A percentile compares a stretch with the other conserved stretches of the same genome.
phyloP scores from a whole-genome alignment of 805 yeast species.

The Brettanomyces custersianus region DNA sequence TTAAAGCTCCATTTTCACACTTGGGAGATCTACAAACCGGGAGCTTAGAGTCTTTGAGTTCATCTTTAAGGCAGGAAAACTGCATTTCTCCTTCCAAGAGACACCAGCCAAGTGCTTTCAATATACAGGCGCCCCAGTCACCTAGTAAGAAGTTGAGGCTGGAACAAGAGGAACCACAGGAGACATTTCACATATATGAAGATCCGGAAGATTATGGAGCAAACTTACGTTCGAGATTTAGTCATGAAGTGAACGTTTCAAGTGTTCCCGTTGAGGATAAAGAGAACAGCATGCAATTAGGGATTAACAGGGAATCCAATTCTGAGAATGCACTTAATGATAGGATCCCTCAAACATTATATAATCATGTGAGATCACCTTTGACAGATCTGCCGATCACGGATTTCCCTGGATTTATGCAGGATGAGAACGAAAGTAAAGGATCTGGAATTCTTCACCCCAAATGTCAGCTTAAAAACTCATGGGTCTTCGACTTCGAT shows the following conservation, averaged over 20 bases:
- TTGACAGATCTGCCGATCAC: conserved; percentile 4
- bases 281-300: background rate
- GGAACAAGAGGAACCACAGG: background rate
- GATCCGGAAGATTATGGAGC: conserved; percentile 4
- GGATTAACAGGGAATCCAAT: background rate
- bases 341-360: conserved; percentile 1
- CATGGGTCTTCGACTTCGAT: conserved; percentile 6
- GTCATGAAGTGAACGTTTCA: conserved; percentile 1
- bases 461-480: conserved; percentile 3
- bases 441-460: conserved; percentile 1
- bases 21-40: background rate
- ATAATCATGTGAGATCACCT: background rate
- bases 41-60: background rate
- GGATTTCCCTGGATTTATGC: conserved; percentile 6
- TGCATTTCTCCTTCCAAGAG: conserved; percentile 2
- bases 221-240: background rate
- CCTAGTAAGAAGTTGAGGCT: conserved; percentile 2
- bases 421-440: background rate
- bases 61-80: background rate
- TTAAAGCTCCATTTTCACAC: background rate
- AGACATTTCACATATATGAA: conserved; percentile 5
- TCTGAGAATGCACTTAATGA: background rate
- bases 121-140: background rate
- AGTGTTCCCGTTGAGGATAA: background rate
- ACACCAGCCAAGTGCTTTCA: background rate